These are phyloP conservation scores for Podospora conica DNA, from an alignment of 495 filamentous ascomycete genomes.

Conservation along the genomic window DNA sequence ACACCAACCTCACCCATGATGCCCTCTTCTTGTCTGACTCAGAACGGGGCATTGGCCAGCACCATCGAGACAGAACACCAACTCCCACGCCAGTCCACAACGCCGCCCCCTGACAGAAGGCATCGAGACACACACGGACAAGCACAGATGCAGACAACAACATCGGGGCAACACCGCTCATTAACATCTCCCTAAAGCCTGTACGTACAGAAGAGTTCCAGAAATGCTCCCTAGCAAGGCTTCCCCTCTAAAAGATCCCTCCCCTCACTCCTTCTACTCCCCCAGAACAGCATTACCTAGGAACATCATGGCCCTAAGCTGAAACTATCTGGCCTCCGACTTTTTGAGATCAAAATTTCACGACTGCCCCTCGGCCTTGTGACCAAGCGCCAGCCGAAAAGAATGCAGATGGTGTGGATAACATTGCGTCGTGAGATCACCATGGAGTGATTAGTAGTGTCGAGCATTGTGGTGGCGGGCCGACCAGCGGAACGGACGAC, in stretches of 20 bases:
- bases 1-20: not conserved
- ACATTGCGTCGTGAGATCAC: not conserved
- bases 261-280: constrained; percentile 12
- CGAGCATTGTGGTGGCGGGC: constrained; percentile 6
- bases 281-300: constrained; percentile 17
- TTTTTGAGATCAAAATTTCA: constrained; percentile 11
- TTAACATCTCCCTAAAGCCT: not conserved
- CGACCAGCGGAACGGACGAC: constrained; percentile 19
- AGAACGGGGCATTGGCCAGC: too few relatives aligned
- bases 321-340: constrained; percentile 20
- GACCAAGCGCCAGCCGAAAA: constrained; percentile 10
- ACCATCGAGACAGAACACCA: too few relatives aligned
- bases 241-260: constrained; percentile 20
- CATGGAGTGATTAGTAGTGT: not conserved
- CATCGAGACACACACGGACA: not conserved
- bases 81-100: too few relatives aligned
- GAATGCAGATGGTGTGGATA: constrained; percentile 20
- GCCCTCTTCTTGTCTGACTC: not conserved
- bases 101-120: not conserved
- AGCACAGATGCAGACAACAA: not conserved
- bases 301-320: constrained; percentile 19
- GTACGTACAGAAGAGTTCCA: constrained; percentile 17
- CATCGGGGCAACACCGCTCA: not conserved
- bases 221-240: constrained; percentile 24
- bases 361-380: constrained; percentile 4